A percentile compares a stretch with the other conserved stretches of the same genome.
Evolutionary conservation across 108 stramenopile species (phyloP).

Genomic region (Stephanodiscus triporus): DNA sequence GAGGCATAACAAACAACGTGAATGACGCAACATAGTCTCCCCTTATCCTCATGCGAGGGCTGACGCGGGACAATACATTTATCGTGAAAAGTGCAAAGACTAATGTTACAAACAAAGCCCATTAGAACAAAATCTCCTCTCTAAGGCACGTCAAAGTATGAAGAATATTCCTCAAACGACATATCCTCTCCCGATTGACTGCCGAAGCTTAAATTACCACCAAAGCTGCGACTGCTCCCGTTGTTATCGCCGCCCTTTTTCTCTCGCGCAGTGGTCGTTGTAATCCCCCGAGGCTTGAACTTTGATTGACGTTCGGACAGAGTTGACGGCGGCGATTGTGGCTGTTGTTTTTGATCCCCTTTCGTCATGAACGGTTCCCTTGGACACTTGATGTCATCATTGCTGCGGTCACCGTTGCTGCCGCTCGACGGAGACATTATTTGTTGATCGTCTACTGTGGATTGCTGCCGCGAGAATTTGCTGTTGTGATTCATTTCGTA

Average conservation of each 20-base stretch:
- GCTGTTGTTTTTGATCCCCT: neutral
- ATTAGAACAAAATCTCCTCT: too few relatives aligned
- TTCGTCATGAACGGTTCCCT: neutral
- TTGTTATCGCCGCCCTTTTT: neutral
- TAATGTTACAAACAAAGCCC: too few relatives aligned
- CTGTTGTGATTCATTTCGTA: neutral
- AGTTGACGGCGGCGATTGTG: neutral
- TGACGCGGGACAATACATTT: too few relatives aligned
- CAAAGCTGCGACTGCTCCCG: neutral
- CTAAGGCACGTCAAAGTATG: constrained; percentile 1
- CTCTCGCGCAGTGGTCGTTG: neutral
- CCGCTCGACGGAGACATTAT: neutral
- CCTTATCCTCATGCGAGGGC: too few relatives aligned
- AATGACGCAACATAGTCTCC: too few relatives aligned
- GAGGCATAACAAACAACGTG: too few relatives aligned
- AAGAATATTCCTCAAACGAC: constrained; percentile 9
- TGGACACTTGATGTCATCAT: neutral
- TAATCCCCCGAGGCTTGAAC: neutral
- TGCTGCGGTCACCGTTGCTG: neutral
- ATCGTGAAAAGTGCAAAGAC: too few relatives aligned
- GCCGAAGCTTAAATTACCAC: neutral
- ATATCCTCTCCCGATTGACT: neutral
- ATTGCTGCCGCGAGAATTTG: neutral
- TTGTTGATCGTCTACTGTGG: neutral
- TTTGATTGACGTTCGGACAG: neutral